phyloP scores from a whole-genome alignment of 2,329 filamentous ascomycete species.

The Penicillium digitatum region DNA sequence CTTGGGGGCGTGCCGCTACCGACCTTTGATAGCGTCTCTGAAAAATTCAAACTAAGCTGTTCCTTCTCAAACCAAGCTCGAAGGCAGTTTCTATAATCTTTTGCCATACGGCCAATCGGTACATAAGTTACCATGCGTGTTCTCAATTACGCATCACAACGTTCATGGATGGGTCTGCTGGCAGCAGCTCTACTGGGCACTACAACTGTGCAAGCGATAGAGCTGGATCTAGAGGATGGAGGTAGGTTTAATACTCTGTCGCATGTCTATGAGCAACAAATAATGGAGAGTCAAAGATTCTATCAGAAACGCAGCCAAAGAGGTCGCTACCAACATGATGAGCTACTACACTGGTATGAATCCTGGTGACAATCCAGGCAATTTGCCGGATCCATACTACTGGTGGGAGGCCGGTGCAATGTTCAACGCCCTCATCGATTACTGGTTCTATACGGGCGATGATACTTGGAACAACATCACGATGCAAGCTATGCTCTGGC shows the following conservation, averaged over 20 bases:
- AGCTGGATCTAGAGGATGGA: slow-evolving; percentile 15
- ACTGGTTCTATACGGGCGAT: slow-evolving; percentile 45
- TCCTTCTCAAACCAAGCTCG: background rate
- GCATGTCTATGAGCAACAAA: background rate
- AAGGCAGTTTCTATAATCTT: background rate
- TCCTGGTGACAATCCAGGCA: slow-evolving; percentile 50
- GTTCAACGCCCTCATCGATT: slow-evolving; percentile 42
- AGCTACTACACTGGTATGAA: slow-evolving; percentile 49
- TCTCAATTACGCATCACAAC: slow-evolving; percentile 1
- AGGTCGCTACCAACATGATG: slow-evolving; percentile 49
- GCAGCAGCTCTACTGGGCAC: slow-evolving; percentile 15
- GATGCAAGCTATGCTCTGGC: slow-evolving; percentile 36
- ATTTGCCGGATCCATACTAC: slow-evolving; percentile 48
- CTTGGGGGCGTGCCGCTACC: background rate
- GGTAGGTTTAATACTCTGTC: slow-evolving; percentile 1
- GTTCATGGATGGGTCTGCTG: slow-evolving; percentile 20
- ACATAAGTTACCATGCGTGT: slow-evolving; percentile 12
- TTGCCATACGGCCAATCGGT: background rate
- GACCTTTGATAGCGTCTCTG: background rate
- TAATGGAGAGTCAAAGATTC: slow-evolving; percentile 33
- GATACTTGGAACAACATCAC: slow-evolving; percentile 39
- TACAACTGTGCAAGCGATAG: slow-evolving; percentile 14
- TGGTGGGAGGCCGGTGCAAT: slow-evolving; percentile 47
- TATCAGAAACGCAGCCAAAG: slow-evolving; percentile 46
- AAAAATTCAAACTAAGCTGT: background rate